A percentile compares a stretch with the other conserved stretches of the same genome.
Evolutionary conservation across 192 early-diverging fungal genomes (phyloP).

Genomic region (Gryganskiella cystojenkinii): DNA sequence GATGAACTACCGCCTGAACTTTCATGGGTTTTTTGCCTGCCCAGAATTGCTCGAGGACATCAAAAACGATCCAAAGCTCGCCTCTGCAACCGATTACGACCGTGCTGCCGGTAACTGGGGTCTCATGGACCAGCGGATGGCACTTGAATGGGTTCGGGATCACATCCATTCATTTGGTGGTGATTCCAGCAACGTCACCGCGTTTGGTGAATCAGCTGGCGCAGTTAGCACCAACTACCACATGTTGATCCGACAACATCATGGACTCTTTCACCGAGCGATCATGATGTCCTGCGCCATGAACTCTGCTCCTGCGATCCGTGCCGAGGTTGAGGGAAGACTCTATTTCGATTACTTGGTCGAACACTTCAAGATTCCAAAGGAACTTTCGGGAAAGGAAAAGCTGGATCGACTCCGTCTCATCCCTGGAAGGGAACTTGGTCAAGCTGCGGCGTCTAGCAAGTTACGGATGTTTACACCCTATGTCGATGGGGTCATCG

Average conservation of each 20-base stretch:
- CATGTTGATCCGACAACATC: slow-evolving; percentile 26
- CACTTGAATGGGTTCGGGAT: slow-evolving; percentile 28
- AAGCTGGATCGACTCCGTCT: slow-evolving; percentile 16
- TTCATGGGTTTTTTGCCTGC: slow-evolving; percentile 54
- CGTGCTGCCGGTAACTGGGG: slow-evolving; percentile 35
- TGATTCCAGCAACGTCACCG: slow-evolving; percentile 11
- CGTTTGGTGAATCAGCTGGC: slow-evolving; percentile 32
- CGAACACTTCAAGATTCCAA: slow-evolving; percentile 19
- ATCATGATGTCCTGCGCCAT: slow-evolving; percentile 41
- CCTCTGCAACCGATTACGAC: slow-evolving; percentile 20
- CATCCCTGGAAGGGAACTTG: slow-evolving; percentile 1
- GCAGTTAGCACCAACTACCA: slow-evolving; percentile 29
- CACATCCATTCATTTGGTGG: slow-evolving; percentile 30
- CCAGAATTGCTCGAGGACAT: slow-evolving; percentile 27
- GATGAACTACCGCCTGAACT: slow-evolving; percentile 62
- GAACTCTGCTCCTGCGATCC: slow-evolving; percentile 13
- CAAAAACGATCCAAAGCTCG: too few species aligned
- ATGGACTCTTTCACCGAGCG: slow-evolving; percentile 29
- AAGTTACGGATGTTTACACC: slow-evolving; percentile 31
- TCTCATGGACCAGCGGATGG: slow-evolving; percentile 20
- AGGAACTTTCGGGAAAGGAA: slow-evolving; percentile 13
- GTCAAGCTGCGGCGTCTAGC: slow-evolving; percentile 1
- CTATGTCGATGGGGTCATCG: slow-evolving; percentile 23
- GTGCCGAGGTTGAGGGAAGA: slow-evolving; percentile 25
- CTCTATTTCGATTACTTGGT: slow-evolving; percentile 20